phyloP scores from a whole-genome alignment of 2,329 filamentous ascomycete genomes.

The Pyrenophora teres region DNA sequence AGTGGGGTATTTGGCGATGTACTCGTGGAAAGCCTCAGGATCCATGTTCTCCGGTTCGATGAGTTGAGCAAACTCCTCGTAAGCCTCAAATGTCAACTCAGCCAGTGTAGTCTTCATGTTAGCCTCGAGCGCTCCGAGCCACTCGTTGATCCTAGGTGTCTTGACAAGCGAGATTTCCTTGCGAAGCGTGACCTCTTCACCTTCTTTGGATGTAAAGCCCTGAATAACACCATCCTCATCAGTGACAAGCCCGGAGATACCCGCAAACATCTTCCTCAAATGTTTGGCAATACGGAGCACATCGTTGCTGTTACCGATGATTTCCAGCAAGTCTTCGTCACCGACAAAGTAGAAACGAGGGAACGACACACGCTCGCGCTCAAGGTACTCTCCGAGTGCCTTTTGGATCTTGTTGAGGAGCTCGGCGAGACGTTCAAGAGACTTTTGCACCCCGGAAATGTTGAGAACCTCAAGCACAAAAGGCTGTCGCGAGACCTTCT shows the following conservation, averaged over 20 bases:
- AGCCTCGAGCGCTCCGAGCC: constrained; percentile 88
- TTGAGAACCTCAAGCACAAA: constrained; percentile 95
- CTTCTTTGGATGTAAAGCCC: constrained; percentile 94
- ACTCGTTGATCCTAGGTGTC: constrained; percentile 97
- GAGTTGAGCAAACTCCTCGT: constrained; percentile 79
- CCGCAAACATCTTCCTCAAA: constrained; percentile 99
- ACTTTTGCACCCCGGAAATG: constrained; percentile 95
- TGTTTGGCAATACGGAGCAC: constrained; percentile 96
- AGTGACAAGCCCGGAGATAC: constrained; percentile 85
- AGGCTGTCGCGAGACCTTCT: constrained; percentile 96
- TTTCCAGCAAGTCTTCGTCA: constrained; percentile 96
- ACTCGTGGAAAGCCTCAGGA: constrained; percentile 71
- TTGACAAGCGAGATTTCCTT: constrained; percentile 91
- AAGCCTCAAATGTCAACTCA: constrained; percentile 84
- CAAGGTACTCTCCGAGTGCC: constrained; percentile 95
- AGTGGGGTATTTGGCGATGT: constrained; percentile 82
- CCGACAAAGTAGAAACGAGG: constrained; percentile 99
- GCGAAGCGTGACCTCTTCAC: constrained; percentile 83
- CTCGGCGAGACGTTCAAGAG: constrained; percentile 92
- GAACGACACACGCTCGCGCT: constrained; percentile 96
- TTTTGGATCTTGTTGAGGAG: constrained; percentile 99
- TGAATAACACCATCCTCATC: constrained; percentile 89
- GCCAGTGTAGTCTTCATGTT: constrained; percentile 95
- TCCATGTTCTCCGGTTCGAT: constrained; percentile 75
- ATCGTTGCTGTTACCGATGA: constrained; percentile 99